A percentile compares a stretch with the other conserved stretches of the same genome.
Evolutionary conservation across 805 yeast genomes (phyloP).

Genomic region (Alloascoidea africana): DNA sequence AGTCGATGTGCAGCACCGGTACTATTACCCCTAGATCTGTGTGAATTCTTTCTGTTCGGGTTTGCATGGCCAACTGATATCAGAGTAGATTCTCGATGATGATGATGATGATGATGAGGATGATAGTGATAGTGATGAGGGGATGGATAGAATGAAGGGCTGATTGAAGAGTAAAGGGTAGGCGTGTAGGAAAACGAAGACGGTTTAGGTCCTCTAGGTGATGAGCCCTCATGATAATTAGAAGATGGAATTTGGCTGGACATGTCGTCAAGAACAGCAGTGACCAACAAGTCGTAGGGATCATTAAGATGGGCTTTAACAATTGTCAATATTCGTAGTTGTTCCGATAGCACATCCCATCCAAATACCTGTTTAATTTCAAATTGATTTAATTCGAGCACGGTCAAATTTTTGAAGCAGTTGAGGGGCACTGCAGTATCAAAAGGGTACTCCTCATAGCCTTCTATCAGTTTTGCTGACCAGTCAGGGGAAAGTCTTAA

Average conservation of each 20-base stretch:
- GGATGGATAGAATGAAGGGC: slow-evolving; percentile 5
- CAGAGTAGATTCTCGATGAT: slow-evolving; percentile 5
- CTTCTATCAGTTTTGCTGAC: slow-evolving; percentile 38
- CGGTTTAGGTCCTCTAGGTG: neutral
- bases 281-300: slow-evolving; percentile 32
- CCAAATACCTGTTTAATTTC: slow-evolving; percentile 55
- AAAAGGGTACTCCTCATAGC: slow-evolving; percentile 58
- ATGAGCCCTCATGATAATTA: slow-evolving; percentile 14
- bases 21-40: no score
- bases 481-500: slow-evolving; percentile 43
- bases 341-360: slow-evolving; percentile 43
- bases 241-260: slow-evolving; percentile 20
- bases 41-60: no score
- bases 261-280: slow-evolving; percentile 39
- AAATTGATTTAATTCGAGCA: slow-evolving; percentile 40
- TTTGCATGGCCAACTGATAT: no score
- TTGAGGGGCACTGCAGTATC: slow-evolving; percentile 54
- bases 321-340: slow-evolving; percentile 36
- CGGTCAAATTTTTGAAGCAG: slow-evolving; percentile 46
- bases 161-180: slow-evolving; percentile 4
- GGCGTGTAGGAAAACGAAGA: slow-evolving; percentile 4
- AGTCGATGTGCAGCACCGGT: no score
- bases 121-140: slow-evolving; percentile 1
- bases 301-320: slow-evolving; percentile 34
- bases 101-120: slow-evolving; percentile 7